A percentile compares a stretch with the other conserved stretches of the same genome.
Evolutionary conservation across 1,284 basidiomycete genomes (phyloP).

Genomic region (Calocybe gambosa): DNA sequence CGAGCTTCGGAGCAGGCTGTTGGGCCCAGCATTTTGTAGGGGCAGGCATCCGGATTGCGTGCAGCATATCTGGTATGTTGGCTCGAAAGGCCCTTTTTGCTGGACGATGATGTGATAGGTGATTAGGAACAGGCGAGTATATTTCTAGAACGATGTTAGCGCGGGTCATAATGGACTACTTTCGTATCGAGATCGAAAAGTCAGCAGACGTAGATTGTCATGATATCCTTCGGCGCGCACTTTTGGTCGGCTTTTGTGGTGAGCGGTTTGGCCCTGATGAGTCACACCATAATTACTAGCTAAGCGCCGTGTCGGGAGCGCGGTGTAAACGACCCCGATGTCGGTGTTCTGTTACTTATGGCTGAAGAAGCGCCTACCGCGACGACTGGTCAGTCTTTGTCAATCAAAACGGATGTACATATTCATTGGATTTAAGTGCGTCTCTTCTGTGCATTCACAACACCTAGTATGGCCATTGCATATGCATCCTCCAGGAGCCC

Average conservation of each 20-base stretch:
- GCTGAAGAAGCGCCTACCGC: slow-evolving; percentile 32
- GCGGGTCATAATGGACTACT: slow-evolving; percentile 32
- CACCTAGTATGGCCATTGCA: slow-evolving; percentile 73
- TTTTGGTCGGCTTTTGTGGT: slow-evolving; percentile 37
- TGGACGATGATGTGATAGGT: background rate
- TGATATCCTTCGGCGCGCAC: slow-evolving; percentile 28
- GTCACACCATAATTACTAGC: slow-evolving; percentile 8
- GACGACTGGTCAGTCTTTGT: slow-evolving; percentile 16
- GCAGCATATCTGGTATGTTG: slow-evolving; percentile 60
- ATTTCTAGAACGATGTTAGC: slow-evolving; percentile 42
- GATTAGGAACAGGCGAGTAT: slow-evolving; percentile 47
- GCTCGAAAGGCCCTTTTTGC: background rate
- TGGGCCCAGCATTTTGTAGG: slow-evolving; percentile 46
- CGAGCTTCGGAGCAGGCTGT: slow-evolving; percentile 61
- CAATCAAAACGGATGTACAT: background rate
- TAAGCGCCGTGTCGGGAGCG: slow-evolving; percentile 18
- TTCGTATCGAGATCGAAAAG: slow-evolving; percentile 20
- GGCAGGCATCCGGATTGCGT: slow-evolving; percentile 38
- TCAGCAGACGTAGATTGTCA: slow-evolving; percentile 33
- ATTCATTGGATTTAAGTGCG: slow-evolving; percentile 36
- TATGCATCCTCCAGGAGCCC: slow-evolving; percentile 48
- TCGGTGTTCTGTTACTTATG: slow-evolving; percentile 41
- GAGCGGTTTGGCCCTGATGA: slow-evolving; percentile 12
- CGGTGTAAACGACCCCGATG: slow-evolving; percentile 25
- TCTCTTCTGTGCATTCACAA: slow-evolving; percentile 77